These are phyloP conservation scores for Durio zibethinus DNA, from an alignment of 345 rosid species.

Conservation along the genomic window DNA sequence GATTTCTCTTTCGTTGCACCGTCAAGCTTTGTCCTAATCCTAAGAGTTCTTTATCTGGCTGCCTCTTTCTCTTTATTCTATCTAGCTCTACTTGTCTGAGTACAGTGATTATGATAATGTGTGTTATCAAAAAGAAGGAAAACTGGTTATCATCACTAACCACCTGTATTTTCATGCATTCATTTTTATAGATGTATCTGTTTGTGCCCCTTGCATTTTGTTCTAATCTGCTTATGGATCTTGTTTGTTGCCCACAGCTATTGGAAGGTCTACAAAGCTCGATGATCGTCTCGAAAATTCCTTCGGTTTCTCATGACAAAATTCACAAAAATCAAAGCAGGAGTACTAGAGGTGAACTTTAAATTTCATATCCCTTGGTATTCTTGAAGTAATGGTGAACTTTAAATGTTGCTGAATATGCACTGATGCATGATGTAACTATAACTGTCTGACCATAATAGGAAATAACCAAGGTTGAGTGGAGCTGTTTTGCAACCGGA, in stretches of 20 bases:
- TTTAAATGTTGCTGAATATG: not conserved
- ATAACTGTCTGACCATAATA: constrained; percentile 33
- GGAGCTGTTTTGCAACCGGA: constrained; percentile 11
- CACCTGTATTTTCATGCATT: not conserved
- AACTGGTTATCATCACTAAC: not conserved
- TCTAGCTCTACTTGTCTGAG: not conserved
- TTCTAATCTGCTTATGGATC: not conserved
- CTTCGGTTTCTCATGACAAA: constrained; percentile 63
- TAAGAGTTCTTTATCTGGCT: not conserved
- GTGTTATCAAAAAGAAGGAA: not conserved
- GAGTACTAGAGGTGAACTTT: constrained; percentile 43
- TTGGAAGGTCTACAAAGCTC: constrained; percentile 96
- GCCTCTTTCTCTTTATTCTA: not conserved
- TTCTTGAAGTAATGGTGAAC: not conserved
- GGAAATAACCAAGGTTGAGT: constrained; percentile 55
- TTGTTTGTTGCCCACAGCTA: constrained; percentile 42
- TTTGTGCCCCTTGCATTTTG: not conserved
- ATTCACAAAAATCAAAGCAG: constrained; percentile 52
- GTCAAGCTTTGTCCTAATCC: not conserved
- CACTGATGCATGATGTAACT: not conserved
- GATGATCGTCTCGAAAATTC: constrained; percentile 70
- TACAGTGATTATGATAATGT: not conserved
- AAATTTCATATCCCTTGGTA: not conserved
- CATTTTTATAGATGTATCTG: not conserved
- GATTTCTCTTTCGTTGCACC: not conserved